Percentiles rank a stretch among this genome's conserved stretches.
Conservation (phyloP, 345 rosid species). For the Iberis pinnata region DNA sequence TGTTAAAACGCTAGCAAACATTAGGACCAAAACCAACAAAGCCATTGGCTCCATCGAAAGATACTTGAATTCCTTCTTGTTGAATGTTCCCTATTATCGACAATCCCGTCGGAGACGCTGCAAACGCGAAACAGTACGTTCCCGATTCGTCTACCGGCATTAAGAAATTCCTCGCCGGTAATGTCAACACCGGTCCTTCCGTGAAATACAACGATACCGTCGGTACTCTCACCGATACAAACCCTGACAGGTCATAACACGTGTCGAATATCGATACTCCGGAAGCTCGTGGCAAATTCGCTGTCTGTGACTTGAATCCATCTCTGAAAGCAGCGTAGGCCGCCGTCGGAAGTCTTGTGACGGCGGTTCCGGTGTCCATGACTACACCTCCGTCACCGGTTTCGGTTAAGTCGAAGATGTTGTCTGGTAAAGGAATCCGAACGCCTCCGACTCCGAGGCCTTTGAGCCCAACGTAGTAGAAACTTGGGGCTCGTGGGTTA, state of each 20-base stretch:
- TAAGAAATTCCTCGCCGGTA: slow-evolving; percentile 81
- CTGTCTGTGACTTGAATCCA: slow-evolving; percentile 52
- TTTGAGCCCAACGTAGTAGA: slow-evolving; percentile 66
- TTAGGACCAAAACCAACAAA: slow-evolving; percentile 94
- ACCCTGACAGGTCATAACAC: slow-evolving; percentile 64
- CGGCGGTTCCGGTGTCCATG: slow-evolving; percentile 98
- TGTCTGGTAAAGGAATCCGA: slow-evolving; percentile 52
- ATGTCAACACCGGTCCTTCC: slow-evolving; percentile 70
- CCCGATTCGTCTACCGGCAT: slow-evolving; percentile 83
- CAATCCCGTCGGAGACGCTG: slow-evolving; percentile 58
- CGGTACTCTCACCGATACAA: slow-evolving; percentile 76
- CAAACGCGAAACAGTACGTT: slow-evolving; percentile 88
- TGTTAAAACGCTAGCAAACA: slow-evolving; percentile 41
- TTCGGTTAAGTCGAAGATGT: slow-evolving; percentile 40
- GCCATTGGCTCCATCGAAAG: slow-evolving; percentile 87
- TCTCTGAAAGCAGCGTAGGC: slow-evolving; percentile 73
- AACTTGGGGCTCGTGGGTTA: slow-evolving; percentile 70
- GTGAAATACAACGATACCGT: slow-evolving; percentile 82
- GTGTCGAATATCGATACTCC: slow-evolving; percentile 87
- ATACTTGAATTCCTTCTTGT: slow-evolving; percentile 92
- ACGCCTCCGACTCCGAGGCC: slow-evolving; percentile 83
- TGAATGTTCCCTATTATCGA: slow-evolving; percentile 96
- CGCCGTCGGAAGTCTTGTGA: slow-evolving; percentile 60
- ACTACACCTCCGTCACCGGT: slow-evolving; percentile 81
- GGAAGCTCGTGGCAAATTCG: slow-evolving; percentile 71